Percentiles rank a stretch among this genome's conserved stretches.
These are phyloP conservation scores for Trichopus zeylanicus DNA, from an alignment of 116 monocot species.

Conservation along the genomic window DNA sequence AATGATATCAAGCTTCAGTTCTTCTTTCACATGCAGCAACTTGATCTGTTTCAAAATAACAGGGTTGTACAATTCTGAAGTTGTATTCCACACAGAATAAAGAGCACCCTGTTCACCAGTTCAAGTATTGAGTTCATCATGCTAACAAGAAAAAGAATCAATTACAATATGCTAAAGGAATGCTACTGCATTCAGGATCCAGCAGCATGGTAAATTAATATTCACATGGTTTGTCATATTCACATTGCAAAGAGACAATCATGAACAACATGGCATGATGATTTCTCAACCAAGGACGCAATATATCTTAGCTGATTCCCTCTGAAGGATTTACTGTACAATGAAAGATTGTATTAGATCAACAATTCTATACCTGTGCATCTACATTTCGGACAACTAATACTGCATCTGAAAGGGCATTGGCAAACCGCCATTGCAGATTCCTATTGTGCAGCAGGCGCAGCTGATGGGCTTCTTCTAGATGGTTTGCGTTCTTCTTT, in stretches of 20 bases:
- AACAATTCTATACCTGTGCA: slow-evolving; percentile 59
- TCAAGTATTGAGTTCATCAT: slow-evolving; percentile 1
- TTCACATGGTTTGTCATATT: background rate
- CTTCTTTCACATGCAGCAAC: slow-evolving; percentile 34
- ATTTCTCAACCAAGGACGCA: too few relatives aligned
- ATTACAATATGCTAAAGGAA: background rate
- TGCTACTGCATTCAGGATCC: background rate
- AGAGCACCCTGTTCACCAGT: slow-evolving; percentile 41
- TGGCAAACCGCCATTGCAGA: slow-evolving; percentile 80
- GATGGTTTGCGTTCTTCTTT: slow-evolving; percentile 45
- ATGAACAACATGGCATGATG: background rate
- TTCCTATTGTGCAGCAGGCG: slow-evolving; percentile 56
- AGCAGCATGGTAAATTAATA: background rate
- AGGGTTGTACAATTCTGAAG: slow-evolving; percentile 40
- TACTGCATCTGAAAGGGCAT: slow-evolving; percentile 45
- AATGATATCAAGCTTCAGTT: slow-evolving; percentile 38
- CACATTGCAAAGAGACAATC: background rate
- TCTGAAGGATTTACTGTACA: too few relatives aligned
- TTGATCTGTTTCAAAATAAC: slow-evolving; percentile 40
- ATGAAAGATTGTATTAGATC: too few relatives aligned
- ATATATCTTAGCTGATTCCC: background rate
- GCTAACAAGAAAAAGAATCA: background rate
- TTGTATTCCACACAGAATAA: slow-evolving; percentile 34
- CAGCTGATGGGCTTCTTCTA: slow-evolving; percentile 72
- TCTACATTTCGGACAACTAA: slow-evolving; percentile 35